Base-by-base conservation (phyloP, 75 land plant species). In the Cryptomeria japonica region DNA sequence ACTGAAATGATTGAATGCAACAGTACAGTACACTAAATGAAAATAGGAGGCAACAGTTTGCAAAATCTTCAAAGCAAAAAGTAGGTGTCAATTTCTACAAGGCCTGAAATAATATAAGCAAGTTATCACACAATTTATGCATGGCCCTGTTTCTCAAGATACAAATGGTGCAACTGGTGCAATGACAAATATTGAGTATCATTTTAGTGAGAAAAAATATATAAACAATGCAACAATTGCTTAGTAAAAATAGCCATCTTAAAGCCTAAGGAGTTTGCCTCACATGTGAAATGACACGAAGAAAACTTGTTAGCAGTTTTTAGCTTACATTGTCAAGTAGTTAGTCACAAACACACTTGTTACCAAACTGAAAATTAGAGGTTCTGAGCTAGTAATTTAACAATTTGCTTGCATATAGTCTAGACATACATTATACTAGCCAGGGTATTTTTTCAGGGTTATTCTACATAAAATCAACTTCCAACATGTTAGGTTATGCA, bases 31-130 rank as follows among this genome's bases (percentile, higher is more conserved):
- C 19, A 5, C 5, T 4, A 5, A 22, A 19, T 15, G 25, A 58
- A 3, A 58, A 58, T 19, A 72, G 76, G n/a, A 11, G 76, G 31
- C 12, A 75, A 75, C 0, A 16, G 5, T 32, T 75, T 75, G 3
- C 2, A 34, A 32, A 75, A 75, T 13, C 13, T 75, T 4, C 1
- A 2, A 75, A 32, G 37, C 77, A 75, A 75, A 14, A 12, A 34
- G 12, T 12, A 32, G 34, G 2, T 75, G 77, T 91, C 91, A 75
- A 64, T 25, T 25, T 22, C 68, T 61, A 61, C n/a, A 61, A 61
- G 8, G 28, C 28, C 70, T 64, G 70, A 64, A 25, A 64, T 64
- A 25, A 25, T 64, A 25, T 64, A 64, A 61, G 68, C 68, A 61
- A 64, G n/a, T 64, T 25, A 64, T 7, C n/a, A 64, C n/a, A 28